These are phyloP conservation scores for Trichophyton schoenleinii DNA, from an alignment of 2,329 filamentous ascomycete genomes.

Conservation along the genomic window DNA sequence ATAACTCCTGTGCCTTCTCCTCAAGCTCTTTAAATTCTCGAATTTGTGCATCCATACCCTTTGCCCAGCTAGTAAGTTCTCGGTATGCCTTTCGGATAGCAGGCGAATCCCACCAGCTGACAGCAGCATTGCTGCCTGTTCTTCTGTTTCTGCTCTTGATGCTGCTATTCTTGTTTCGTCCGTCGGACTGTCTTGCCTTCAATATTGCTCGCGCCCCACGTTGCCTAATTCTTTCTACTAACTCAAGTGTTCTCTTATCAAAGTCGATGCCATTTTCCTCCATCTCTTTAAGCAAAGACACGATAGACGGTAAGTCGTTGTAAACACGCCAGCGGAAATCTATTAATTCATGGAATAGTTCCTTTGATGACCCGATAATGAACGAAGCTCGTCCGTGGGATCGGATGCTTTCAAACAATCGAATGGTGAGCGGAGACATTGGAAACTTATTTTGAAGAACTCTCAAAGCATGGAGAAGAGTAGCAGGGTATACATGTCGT, in stretches of 20 bases:
- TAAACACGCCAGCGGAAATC: constrained; percentile 32
- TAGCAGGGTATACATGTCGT: constrained; percentile 29
- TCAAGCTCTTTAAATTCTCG: constrained; percentile 1
- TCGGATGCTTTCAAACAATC: constrained; percentile 31
- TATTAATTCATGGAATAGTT: constrained; percentile 35
- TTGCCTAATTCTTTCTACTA: constrained; percentile 23
- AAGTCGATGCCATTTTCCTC: constrained; percentile 30
- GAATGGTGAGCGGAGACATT: constrained; percentile 27
- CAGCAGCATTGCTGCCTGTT: not conserved
- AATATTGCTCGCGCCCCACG: constrained; percentile 17
- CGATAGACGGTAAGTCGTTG: constrained; percentile 29
- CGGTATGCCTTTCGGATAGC: constrained; percentile 9
- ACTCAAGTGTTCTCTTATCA: constrained; percentile 21
- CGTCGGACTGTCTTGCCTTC: not conserved
- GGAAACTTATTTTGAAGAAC: constrained; percentile 31
- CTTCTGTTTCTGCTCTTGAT: not conserved
- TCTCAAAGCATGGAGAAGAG: constrained; percentile 30
- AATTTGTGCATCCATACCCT: not conserved
- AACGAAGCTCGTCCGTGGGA: constrained; percentile 30
- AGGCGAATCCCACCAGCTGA: constrained; percentile 12
- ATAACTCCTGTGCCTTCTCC: not conserved
- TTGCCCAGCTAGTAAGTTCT: constrained; percentile 9
- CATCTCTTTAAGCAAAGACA: constrained; percentile 33
- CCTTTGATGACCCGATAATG: constrained; percentile 30
- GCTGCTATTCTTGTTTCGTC: not conserved